Evolutionary conservation across 2,329 filamentous ascomycete species (phyloP).

Genomic region (Colletotrichum cordylinicola): DNA sequence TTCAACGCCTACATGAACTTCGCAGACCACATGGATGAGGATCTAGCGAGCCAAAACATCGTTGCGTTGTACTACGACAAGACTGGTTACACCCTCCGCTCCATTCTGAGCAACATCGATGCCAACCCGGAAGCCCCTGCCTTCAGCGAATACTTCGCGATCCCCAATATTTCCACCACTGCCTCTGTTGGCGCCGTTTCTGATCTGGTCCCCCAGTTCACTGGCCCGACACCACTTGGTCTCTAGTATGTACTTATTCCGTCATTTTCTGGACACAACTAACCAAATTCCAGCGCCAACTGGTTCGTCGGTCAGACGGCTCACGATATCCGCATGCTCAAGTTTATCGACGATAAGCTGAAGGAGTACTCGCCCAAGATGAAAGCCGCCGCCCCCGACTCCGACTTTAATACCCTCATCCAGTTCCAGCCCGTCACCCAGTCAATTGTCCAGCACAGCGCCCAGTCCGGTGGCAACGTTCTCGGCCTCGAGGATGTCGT

Average conservation of each 20-base stretch:
- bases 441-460: constrained; percentile 29
- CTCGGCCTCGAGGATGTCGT: constrained; percentile 38
- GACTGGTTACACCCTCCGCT: constrained; percentile 21
- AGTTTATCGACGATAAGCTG: constrained; percentile 34
- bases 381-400: constrained; percentile 28
- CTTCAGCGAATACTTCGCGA: constrained; percentile 27
- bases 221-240: constrained; percentile 35
- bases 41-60: constrained; percentile 33
- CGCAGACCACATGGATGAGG: constrained; percentile 28
- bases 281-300: constrained; percentile 22
- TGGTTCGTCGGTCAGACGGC: constrained; percentile 36
- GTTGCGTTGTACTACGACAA: constrained; percentile 27
- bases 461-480: constrained; percentile 33
- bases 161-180: constrained; percentile 28
- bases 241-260: constrained; percentile 18
- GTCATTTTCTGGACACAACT: not conserved
- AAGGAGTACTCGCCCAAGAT: constrained; percentile 32
- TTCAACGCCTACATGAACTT: constrained; percentile 33
- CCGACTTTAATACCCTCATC: constrained; percentile 30
- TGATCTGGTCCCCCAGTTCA: constrained; percentile 34
- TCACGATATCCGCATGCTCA: constrained; percentile 32
- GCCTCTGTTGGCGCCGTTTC: constrained; percentile 26
- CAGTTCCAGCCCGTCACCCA: constrained; percentile 38
- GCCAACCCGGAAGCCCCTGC: constrained; percentile 25
- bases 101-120: constrained; percentile 32